Evolutionary conservation across 345 rosid species (phyloP).

Genomic region (Gossypium turneri): DNA sequence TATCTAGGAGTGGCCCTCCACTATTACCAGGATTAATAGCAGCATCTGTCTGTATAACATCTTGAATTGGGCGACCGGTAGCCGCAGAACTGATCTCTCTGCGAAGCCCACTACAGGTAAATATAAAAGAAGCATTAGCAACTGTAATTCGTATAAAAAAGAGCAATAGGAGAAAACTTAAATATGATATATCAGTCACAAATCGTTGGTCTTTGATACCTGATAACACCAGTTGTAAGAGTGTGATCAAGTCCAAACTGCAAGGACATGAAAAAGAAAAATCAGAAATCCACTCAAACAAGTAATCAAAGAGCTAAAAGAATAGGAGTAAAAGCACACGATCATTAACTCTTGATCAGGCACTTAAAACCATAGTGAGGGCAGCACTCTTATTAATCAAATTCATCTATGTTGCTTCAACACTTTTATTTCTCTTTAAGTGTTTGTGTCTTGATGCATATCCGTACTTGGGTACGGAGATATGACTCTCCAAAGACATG

Average conservation of each 20-base stretch:
- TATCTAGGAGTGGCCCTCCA: constrained; percentile 95
- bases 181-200: background rate
- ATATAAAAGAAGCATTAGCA: constrained; percentile 20
- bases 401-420: background rate
- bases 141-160: background rate
- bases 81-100: constrained; percentile 99
- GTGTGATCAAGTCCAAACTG: constrained; percentile 99
- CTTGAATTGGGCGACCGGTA: constrained; percentile 97
- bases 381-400: background rate
- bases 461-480: too few relatives aligned
- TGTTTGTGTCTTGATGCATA: too few relatives aligned
- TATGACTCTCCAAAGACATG: background rate
- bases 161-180: background rate
- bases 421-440: too few relatives aligned
- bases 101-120: constrained; percentile 64
- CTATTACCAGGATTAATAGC: constrained; percentile 98
- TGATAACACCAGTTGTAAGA: constrained; percentile 92
- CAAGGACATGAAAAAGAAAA: constrained; percentile 16
- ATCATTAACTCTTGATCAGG: too few relatives aligned
- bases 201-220: constrained; percentile 34
- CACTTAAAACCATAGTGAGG: background rate
- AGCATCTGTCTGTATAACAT: constrained; percentile 97
- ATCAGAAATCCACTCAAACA: too few relatives aligned
- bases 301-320: too few relatives aligned
- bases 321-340: too few relatives aligned